These are phyloP conservation scores for Begonia fuchsioides DNA, from an alignment of 306 rosid species.

Conservation along the genomic window DNA sequence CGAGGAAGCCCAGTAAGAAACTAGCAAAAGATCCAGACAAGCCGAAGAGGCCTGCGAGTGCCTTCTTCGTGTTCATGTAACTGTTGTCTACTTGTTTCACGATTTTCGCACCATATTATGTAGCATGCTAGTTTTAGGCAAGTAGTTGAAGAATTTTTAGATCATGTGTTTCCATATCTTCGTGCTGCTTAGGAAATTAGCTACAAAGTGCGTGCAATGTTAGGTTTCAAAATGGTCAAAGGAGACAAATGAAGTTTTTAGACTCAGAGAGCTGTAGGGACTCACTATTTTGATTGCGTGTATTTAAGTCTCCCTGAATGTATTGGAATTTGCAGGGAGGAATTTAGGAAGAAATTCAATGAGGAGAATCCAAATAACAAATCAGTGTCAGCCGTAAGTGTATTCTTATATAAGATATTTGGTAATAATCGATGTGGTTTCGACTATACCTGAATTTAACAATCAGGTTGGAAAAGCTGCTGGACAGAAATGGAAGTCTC, in stretches of 20 bases:
- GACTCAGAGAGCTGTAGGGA: no score
- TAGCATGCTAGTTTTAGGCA: no score
- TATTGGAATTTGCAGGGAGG: slow-evolving; percentile 39
- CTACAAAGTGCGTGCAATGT: no score
- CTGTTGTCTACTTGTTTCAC: neutral
- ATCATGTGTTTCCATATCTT: no score
- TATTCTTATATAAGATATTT: neutral
- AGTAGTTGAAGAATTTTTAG: no score
- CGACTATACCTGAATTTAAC: neutral
- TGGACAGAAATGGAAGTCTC: slow-evolving; percentile 69
- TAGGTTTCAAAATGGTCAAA: no score
- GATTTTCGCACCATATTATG: no score
- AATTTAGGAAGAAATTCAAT: slow-evolving; percentile 75
- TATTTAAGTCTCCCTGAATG: neutral
- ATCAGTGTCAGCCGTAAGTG: slow-evolving; percentile 73
- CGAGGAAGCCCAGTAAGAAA: slow-evolving; percentile 21
- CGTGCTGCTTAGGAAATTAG: no score
- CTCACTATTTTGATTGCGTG: no score
- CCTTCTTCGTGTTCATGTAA: slow-evolving; percentile 80
- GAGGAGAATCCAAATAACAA: slow-evolving; percentile 76
- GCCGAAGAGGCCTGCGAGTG: slow-evolving; percentile 84
- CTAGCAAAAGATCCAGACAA: slow-evolving; percentile 77
- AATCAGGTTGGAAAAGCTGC: slow-evolving; percentile 82
- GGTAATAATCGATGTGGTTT: neutral
- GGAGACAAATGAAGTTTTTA: no score